Evolutionary conservation across 176 grass and related monocot genomes (phyloP).

Genomic region (Oryza australiensis): DNA sequence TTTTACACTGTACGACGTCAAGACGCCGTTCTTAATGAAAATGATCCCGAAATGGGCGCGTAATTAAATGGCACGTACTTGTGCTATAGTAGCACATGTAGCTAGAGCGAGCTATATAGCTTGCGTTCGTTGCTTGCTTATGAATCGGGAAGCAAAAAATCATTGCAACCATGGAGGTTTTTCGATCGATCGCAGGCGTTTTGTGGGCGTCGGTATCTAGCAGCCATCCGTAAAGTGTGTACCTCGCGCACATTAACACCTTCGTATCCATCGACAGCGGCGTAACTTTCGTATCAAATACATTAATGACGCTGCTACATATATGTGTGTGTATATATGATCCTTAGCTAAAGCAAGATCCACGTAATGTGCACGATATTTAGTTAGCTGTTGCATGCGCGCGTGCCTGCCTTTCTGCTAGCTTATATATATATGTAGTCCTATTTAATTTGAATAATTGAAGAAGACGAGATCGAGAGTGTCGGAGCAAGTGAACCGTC

Average conservation of each 20-base stretch:
- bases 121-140: background rate
- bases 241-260: background rate
- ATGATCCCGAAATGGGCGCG: background rate
- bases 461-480: no score
- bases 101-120: background rate
- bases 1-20: background rate
- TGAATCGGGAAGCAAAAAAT: background rate
- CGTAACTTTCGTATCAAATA: constrained; percentile 28
- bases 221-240: background rate
- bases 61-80: background rate
- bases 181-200: no score
- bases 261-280: background rate
- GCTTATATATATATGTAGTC: background rate
- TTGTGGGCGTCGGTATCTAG: background rate
- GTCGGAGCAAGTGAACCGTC: no score
- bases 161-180: background rate
- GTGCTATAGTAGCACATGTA: background rate
- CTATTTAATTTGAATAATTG: background rate
- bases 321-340: constrained; percentile 2
- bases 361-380: constrained; percentile 12
- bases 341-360: constrained; percentile 42
- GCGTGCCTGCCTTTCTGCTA: background rate
- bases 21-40: background rate
- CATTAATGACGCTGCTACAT: constrained; percentile 25
- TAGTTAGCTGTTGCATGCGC: background rate